Percentiles rank a stretch among this genome's conserved stretches.
These are phyloP conservation scores for Parastagonospora nodorum DNA, from an alignment of 2,329 filamentous ascomycete species.

Conservation along the genomic window DNA sequence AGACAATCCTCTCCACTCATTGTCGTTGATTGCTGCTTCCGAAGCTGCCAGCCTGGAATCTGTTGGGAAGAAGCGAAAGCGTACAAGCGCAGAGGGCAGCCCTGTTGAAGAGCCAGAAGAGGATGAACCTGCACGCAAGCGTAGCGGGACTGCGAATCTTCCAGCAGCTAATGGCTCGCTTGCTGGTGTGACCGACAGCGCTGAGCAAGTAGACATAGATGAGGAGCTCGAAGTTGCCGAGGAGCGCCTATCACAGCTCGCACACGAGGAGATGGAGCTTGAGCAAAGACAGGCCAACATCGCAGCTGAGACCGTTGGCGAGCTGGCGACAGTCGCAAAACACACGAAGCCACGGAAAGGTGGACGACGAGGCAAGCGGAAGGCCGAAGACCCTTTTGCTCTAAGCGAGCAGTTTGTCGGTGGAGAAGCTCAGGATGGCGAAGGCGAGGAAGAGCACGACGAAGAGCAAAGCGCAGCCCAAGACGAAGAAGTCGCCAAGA, in stretches of 20 bases:
- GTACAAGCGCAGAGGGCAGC: constrained; percentile 48
- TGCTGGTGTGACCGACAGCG: constrained; percentile 32
- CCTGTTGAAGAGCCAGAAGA: constrained; percentile 39
- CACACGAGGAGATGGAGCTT: constrained; percentile 39
- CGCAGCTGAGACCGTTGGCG: constrained; percentile 37
- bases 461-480: constrained; percentile 45
- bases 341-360: constrained; percentile 44
- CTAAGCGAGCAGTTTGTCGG: constrained; percentile 55
- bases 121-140: constrained; percentile 46
- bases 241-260: constrained; percentile 37
- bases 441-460: constrained; percentile 54
- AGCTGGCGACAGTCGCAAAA: constrained; percentile 44
- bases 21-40: constrained; percentile 38
- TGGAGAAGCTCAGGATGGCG: constrained; percentile 66
- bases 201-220: constrained; percentile 41
- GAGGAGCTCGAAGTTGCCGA: constrained; percentile 60
- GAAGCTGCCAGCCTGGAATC: constrained; percentile 39
- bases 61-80: constrained; percentile 51
- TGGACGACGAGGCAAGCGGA: constrained; percentile 57
- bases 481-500: constrained; percentile 67
- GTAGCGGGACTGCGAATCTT: constrained; percentile 34
- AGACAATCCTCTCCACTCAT: constrained; percentile 35
- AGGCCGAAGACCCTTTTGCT: constrained; percentile 48
- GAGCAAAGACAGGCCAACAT: constrained; percentile 43
- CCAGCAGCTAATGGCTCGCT: constrained; percentile 35